These are phyloP conservation scores for Amaranthus palmeri DNA, from an alignment of 148 eudicot genomes.

Conservation along the genomic window DNA sequence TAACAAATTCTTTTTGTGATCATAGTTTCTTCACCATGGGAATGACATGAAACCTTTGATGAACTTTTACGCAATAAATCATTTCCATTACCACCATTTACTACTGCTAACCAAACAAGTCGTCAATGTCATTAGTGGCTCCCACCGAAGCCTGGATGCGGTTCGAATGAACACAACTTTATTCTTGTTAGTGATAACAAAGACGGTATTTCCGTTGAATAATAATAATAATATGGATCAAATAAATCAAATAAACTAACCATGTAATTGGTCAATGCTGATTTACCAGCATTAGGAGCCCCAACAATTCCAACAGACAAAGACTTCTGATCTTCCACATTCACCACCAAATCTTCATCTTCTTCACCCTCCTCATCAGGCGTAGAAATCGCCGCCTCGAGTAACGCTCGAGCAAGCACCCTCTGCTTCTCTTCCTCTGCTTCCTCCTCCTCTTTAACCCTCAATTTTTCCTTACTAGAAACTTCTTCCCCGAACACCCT, in stretches of 20 bases:
- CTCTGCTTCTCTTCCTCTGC: constrained; percentile 34
- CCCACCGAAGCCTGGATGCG: too few relatives aligned
- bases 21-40: too few relatives aligned
- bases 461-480: constrained; percentile 12
- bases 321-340: constrained; percentile 73
- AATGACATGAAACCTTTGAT: too few relatives aligned
- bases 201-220: too few relatives aligned
- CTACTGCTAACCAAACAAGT: too few relatives aligned
- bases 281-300: constrained; percentile 98
- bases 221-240: neutral
- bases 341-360: constrained; percentile 41
- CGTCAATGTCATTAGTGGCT: too few relatives aligned
- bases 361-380: constrained; percentile 35
- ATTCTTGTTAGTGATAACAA: neutral
- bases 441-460: constrained; percentile 22
- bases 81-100: too few relatives aligned
- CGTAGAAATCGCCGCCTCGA: constrained; percentile 51
- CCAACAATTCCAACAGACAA: constrained; percentile 88
- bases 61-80: too few relatives aligned
- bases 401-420: constrained; percentile 60
- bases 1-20: too few relatives aligned
- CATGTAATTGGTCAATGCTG: constrained; percentile 84
- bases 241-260: constrained; percentile 32
- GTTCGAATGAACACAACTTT: too few relatives aligned
- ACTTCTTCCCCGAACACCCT: constrained; percentile 50